Base-by-base conservation (phyloP, 2,329 filamentous ascomycete species). In the Onygena corvina region DNA sequence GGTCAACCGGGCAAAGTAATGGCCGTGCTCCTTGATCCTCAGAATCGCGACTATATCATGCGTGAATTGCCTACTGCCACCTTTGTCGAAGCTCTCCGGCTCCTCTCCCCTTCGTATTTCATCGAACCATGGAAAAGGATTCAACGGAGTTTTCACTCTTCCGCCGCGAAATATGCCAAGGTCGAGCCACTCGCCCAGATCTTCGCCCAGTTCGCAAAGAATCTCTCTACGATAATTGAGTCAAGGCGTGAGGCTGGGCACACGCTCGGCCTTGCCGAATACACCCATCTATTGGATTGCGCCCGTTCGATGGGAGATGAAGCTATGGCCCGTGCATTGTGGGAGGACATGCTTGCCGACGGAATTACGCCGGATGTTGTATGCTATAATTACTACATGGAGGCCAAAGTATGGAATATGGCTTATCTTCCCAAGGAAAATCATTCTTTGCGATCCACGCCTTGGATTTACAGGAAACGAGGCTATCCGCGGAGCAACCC, bases 21-120 rank as follows among this genome's bases (percentile, higher is more conserved):
- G 54, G 52, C 61, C 34, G 61, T 61, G 4, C 52, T 71, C 51
- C 54, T 57, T 8, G 57, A 66, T 40, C 60, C 61, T 47, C 56
- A 57, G 36, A 65, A 61, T 53, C 54, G 54, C 14, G 47, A 54
- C 8, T 46, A 63, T 16, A 54, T 67, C 45, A 57, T 60, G 48
- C 18, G 42, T 50, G 23, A 52, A 35, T 25, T 87, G 18, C 71
- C 81, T 0, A 62, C 70, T 1, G 67, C 73, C 1, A 73, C 73
- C 0, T 80, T 87, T 58, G 77, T 79, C 1, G 79, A 83, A 54
- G 73, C 84, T 7, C 61, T 89, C 25, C 72, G 74, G 29, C 70
- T 73, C 3, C 63, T 88, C 6, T 79, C 84, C 50, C 81, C 83
- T 0, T 58, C 63, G 20, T 63, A 74, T 54, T 73, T 76, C 52